Conservation (phyloP, 805 yeast species). For the Metschnikowia chrysomelidarum region DNA sequence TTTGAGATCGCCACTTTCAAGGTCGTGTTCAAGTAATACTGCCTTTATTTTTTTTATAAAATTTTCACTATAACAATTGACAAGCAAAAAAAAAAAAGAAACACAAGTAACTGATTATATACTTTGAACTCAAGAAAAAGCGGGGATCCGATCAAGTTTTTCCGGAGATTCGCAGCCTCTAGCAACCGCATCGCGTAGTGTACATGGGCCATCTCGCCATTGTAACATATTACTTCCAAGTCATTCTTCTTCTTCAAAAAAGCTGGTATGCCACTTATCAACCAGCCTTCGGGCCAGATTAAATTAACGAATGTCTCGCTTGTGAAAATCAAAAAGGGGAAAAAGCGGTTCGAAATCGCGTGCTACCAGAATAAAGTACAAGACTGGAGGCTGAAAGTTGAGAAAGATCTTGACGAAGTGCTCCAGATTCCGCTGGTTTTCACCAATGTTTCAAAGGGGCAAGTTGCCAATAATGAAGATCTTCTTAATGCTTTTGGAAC, state of each 20-base stretch:
- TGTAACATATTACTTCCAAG: too few relatives aligned
- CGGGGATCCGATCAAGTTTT: not conserved
- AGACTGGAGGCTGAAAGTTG: constrained; percentile 86
- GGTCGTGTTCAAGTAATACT: constrained; percentile 39
- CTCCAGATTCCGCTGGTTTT: constrained; percentile 95
- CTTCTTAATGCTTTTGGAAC: constrained; percentile 70
- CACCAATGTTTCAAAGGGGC: constrained; percentile 89
- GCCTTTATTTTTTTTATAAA: too few relatives aligned
- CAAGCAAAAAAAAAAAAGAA: not conserved
- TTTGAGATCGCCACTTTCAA: constrained; percentile 75
- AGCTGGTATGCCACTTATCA: constrained; percentile 48
- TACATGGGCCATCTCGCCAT: too few relatives aligned
- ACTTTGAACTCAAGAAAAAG: too few relatives aligned
- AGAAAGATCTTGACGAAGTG: constrained; percentile 93
- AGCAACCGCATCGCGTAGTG: constrained; percentile 9
- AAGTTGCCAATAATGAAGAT: constrained; percentile 86
- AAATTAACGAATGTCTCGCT: constrained; percentile 91
- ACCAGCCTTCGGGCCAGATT: constrained; percentile 88
- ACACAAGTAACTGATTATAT: too few relatives aligned
- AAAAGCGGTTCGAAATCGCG: constrained; percentile 90
- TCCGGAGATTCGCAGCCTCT: not conserved
- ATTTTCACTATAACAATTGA: not conserved
- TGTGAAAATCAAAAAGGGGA: constrained; percentile 87
- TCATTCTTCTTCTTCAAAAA: too few relatives aligned
- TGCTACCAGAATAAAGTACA: constrained; percentile 97